phyloP scores from a whole-genome alignment of 495 filamentous ascomycete species.

The Lophiostoma macrostomum region DNA sequence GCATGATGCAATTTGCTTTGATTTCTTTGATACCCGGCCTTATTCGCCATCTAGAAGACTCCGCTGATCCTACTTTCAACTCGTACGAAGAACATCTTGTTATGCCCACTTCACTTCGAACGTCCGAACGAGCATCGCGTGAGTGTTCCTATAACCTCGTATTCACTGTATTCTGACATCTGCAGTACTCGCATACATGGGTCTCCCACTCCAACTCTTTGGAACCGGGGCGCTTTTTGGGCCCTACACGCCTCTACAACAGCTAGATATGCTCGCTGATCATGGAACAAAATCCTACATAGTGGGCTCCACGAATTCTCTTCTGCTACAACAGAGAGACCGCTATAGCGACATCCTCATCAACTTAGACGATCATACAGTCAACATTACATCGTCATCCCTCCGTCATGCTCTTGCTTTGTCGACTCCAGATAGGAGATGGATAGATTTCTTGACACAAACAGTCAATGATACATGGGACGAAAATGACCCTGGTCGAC shows the following conservation, averaged over 20 bases:
- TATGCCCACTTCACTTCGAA: slow-evolving; percentile 80
- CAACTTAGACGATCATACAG: slow-evolving; percentile 87
- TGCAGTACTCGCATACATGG: slow-evolving; percentile 84
- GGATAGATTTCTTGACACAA: slow-evolving; percentile 94
- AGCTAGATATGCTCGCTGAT: slow-evolving; percentile 91
- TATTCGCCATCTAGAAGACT: slow-evolving; percentile 81
- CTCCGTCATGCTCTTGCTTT: slow-evolving; percentile 74
- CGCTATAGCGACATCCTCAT: slow-evolving; percentile 97
- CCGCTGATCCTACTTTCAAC: slow-evolving; percentile 85
- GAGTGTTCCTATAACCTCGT: slow-evolving; percentile 26
- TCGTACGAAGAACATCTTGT: slow-evolving; percentile 71
- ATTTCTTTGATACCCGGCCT: slow-evolving; percentile 91
- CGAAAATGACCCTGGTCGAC: slow-evolving; percentile 77
- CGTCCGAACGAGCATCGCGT: slow-evolving; percentile 85
- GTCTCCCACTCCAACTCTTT: slow-evolving; percentile 89
- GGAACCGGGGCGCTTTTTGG: slow-evolving; percentile 96
- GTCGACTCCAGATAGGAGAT: slow-evolving; percentile 83
- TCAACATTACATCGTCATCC: slow-evolving; percentile 77
- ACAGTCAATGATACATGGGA: slow-evolving; percentile 97
- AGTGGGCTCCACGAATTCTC: slow-evolving; percentile 92
- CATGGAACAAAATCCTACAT: slow-evolving; percentile 95
- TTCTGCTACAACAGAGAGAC: slow-evolving; percentile 90
- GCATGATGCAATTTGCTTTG: slow-evolving; percentile 97
- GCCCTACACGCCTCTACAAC: slow-evolving; percentile 93
- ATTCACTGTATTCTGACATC: slow-evolving; percentile 5